Conservation (phyloP, 768 basidiomycete genomes). For the Tylopilus sp. region DNA sequence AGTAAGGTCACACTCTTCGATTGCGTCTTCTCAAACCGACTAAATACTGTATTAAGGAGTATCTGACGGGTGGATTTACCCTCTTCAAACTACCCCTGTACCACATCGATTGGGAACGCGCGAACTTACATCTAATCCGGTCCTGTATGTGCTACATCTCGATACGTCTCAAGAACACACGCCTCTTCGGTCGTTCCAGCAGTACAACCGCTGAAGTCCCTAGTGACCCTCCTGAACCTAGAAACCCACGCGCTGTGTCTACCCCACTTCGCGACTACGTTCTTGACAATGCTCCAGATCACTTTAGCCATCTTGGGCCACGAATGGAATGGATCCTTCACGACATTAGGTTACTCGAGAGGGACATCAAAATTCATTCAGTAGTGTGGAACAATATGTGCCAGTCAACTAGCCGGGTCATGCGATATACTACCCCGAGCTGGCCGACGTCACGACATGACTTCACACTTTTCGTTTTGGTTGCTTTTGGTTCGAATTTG, state of each 20-base stretch:
- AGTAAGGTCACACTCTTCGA: neutral
- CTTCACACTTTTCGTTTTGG: neutral
- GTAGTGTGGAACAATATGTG: neutral
- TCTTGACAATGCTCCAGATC: neutral
- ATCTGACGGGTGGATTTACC: neutral
- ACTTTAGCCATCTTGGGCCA: neutral
- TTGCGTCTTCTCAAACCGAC: neutral
- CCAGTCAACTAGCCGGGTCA: neutral
- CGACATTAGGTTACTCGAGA: neutral
- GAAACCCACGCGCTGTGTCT: too few species aligned
- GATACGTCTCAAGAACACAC: neutral
- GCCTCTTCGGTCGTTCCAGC: neutral
- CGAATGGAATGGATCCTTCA: neutral
- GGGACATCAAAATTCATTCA: neutral
- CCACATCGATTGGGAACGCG: neutral
- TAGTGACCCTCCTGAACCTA: too few species aligned
- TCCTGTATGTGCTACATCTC: conserved; percentile 7
- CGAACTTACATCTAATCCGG: neutral
- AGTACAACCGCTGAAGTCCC: too few species aligned
- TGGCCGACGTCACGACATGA: neutral
- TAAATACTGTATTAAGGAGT: neutral
- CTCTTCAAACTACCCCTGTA: neutral
- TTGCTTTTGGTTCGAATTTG: neutral
- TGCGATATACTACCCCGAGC: neutral
- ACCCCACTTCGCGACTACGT: neutral